A percentile compares a stretch with the other conserved stretches of the same genome.
Conservation (phyloP, 768 basidiomycete species). For the Suillus subaureus region DNA sequence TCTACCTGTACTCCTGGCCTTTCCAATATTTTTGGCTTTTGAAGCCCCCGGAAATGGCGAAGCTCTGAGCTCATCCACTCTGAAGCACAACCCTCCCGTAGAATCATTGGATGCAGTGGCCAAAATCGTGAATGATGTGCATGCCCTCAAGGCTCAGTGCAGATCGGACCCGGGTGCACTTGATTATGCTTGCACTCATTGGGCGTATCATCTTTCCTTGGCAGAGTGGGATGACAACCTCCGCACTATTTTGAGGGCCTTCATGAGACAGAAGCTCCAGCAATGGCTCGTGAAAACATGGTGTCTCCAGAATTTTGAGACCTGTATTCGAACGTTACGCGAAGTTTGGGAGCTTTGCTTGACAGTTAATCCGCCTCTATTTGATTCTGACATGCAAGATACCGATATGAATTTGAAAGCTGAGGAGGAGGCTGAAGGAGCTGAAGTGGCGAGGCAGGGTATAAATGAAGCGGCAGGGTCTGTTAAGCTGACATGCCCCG, state of each 20-base stretch:
- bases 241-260: neutral
- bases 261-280: neutral
- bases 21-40: conserved; percentile 3
- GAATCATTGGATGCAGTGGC: neutral
- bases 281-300: neutral
- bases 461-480: too few species aligned
- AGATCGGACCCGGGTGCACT: neutral
- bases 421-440: too few species aligned
- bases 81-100: neutral
- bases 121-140: neutral
- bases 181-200: neutral
- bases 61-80: neutral
- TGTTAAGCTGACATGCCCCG: too few species aligned
- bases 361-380: neutral
- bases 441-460: too few species aligned
- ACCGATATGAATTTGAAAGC: too few species aligned
- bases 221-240: neutral
- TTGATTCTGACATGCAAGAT: neutral
- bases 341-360: neutral
- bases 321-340: neutral
- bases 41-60: neutral
- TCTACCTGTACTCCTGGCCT: neutral
- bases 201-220: conserved; percentile 1
- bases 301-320: neutral
- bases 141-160: neutral